Conservation (phyloP, 2,329 filamentous ascomycete genomes). For the Penicillium hordei region DNA sequence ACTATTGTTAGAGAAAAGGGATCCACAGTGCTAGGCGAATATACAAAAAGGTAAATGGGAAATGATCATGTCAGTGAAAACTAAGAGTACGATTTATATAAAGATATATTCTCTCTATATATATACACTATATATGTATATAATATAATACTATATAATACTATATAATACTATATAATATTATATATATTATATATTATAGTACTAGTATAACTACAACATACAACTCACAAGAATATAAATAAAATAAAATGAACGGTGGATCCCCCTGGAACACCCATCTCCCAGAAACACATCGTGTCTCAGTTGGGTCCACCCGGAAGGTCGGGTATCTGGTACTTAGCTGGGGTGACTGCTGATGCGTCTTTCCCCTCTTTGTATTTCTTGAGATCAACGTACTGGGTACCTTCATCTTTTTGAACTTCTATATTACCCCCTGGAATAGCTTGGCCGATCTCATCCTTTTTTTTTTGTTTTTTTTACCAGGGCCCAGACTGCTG, state of each 20-base stretch:
- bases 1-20: constrained; percentile 1
- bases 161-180: too few relatives aligned
- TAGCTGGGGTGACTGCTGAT: background rate
- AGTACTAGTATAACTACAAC: too few relatives aligned
- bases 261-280: constrained; percentile 3
- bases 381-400: background rate
- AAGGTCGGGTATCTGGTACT: constrained; percentile 20
- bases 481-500: constrained; percentile 16
- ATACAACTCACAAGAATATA: too few relatives aligned
- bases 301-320: constrained; percentile 29
- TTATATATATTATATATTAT: too few relatives aligned
- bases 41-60: background rate
- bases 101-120: too few relatives aligned
- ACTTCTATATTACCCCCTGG: background rate
- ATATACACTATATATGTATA: too few relatives aligned
- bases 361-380: background rate
- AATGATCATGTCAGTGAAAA: background rate
- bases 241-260: background rate
- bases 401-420: background rate
- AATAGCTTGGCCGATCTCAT: constrained; percentile 5
- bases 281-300: constrained; percentile 33
- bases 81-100: too few relatives aligned
- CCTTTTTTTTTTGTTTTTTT: constrained; percentile 5
- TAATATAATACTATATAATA: too few relatives aligned
- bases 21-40: background rate